Evolutionary conservation across 2,329 filamentous ascomycete genomes (phyloP).

Genomic region (Penicillium occitanis): DNA sequence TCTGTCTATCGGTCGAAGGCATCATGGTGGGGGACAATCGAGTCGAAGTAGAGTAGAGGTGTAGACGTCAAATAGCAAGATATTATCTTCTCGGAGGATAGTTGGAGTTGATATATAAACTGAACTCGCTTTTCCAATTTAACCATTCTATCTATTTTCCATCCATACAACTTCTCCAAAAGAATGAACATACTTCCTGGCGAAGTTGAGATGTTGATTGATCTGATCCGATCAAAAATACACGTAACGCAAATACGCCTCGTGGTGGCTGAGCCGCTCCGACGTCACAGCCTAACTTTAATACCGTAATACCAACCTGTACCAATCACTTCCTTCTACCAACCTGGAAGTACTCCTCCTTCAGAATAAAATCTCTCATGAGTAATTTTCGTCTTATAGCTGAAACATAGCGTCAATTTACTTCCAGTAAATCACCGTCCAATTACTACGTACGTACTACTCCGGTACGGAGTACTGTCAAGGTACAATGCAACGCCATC

Average conservation of each 20-base stretch:
- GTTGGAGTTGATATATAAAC: not conserved
- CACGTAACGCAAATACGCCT: not conserved
- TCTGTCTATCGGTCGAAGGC: not conserved
- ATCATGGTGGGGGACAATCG: not conserved
- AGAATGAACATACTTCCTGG: not conserved
- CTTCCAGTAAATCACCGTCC: not conserved
- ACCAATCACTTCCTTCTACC: not conserved
- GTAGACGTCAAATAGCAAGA: not conserved
- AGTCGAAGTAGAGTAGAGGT: not conserved
- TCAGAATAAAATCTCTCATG: not conserved
- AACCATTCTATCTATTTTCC: not conserved
- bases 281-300: not conserved
- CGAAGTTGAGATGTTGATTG: not conserved
- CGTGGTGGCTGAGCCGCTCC: not conserved
- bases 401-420: not conserved
- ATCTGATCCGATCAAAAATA: conserved; percentile 3
- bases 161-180: not conserved
- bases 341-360: not conserved
- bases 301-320: not conserved
- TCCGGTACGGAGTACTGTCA: not conserved
- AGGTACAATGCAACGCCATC: not conserved
- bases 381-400: not conserved
- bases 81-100: not conserved
- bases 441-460: not conserved
- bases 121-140: rapidly evolving